Evolutionary conservation across 2,329 filamentous ascomycete genomes (phyloP).

Genomic region (Fusarium sp.): DNA sequence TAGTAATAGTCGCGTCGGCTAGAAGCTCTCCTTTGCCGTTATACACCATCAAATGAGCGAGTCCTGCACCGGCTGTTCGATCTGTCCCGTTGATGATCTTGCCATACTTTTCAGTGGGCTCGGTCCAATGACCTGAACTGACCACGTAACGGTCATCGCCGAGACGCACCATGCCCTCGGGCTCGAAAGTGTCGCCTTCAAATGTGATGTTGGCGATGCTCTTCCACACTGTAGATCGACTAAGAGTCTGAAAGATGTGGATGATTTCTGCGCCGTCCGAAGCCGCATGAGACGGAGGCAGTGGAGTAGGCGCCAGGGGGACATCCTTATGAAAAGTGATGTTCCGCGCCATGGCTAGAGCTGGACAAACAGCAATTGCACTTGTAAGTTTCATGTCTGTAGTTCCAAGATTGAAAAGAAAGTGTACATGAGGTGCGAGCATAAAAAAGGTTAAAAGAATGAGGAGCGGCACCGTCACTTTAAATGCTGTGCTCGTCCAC

Average conservation of each 20-base stretch:
- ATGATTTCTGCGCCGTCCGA: slow-evolving; percentile 57
- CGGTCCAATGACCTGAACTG: slow-evolving; percentile 61
- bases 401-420: slow-evolving; percentile 16
- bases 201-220: slow-evolving; percentile 60
- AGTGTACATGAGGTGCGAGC: slow-evolving; percentile 30
- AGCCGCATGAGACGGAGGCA: slow-evolving; percentile 55
- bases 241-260: slow-evolving; percentile 54
- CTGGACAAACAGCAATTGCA: slow-evolving; percentile 38
- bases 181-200: slow-evolving; percentile 63
- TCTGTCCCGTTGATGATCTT: slow-evolving; percentile 68
- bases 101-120: slow-evolving; percentile 57
- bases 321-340: slow-evolving; percentile 53
- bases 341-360: slow-evolving; percentile 49
- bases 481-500: slow-evolving; percentile 34
- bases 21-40: slow-evolving; percentile 59
- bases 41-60: slow-evolving; percentile 63
- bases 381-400: slow-evolving; percentile 40
- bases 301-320: slow-evolving; percentile 53
- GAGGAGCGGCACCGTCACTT: slow-evolving; percentile 36
- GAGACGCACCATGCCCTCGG: slow-evolving; percentile 64
- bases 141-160: slow-evolving; percentile 62
- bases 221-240: slow-evolving; percentile 60
- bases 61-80: slow-evolving; percentile 60
- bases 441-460: slow-evolving; percentile 37
- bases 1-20: slow-evolving; percentile 62